phyloP scores from a whole-genome alignment of 192 early-diverging fungal species.

The Linnemannia hyalina region DNA sequence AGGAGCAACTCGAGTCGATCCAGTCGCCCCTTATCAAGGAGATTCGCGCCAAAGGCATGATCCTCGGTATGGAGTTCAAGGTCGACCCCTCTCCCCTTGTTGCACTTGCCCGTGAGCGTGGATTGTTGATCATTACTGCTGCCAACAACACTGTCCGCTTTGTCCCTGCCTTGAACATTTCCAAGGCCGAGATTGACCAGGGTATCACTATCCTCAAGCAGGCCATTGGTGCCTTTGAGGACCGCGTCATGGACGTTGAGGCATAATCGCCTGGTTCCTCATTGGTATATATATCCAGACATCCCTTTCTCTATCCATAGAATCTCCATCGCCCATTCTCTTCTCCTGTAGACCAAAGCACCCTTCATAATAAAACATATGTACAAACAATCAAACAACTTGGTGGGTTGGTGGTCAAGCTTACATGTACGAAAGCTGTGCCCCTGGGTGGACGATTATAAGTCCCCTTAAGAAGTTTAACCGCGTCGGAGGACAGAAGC shows the following conservation, averaged over 20 bases:
- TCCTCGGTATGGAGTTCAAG: slow-evolving; percentile 88
- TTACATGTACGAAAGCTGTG: too few species aligned
- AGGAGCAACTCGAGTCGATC: slow-evolving; percentile 61
- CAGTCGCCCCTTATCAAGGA: slow-evolving; percentile 73
- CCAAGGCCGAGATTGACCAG: slow-evolving; percentile 80
- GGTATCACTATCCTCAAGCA: slow-evolving; percentile 81
- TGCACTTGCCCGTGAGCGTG: slow-evolving; percentile 82
- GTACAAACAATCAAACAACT: background rate
- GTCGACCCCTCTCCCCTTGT: slow-evolving; percentile 77
- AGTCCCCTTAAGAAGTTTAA: too few species aligned
- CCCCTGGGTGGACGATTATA: background rate
- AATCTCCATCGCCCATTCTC: background rate
- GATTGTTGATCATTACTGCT: slow-evolving; percentile 90
- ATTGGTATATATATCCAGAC: background rate
- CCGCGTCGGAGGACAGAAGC: too few species aligned
- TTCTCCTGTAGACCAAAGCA: background rate
- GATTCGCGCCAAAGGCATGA: slow-evolving; percentile 88
- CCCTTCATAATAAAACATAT: background rate
- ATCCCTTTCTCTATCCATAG: background rate
- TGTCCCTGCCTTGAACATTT: slow-evolving; percentile 90
- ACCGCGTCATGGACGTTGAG: slow-evolving; percentile 31
- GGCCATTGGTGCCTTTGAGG: slow-evolving; percentile 61
- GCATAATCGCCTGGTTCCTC: slow-evolving; percentile 9
- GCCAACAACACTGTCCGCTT: slow-evolving; percentile 92
- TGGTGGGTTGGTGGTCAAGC: background rate